Conservation (phyloP, 2,329 filamentous ascomycete species). For the Monosporascus sp. region DNA sequence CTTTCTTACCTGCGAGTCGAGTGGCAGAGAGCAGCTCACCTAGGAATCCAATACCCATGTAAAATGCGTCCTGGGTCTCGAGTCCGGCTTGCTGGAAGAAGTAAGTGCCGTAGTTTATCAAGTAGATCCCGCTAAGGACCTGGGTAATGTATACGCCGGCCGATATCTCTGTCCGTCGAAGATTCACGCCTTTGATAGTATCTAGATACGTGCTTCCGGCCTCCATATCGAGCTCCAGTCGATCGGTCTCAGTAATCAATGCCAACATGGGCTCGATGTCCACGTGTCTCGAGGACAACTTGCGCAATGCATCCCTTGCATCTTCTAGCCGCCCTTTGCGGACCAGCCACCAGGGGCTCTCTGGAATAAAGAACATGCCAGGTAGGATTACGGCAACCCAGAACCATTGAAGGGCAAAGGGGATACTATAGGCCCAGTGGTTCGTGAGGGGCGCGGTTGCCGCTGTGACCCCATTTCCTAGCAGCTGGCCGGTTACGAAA, state of each 20-base stretch:
- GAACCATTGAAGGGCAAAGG: conserved; percentile 46
- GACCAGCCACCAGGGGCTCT: conserved; percentile 47
- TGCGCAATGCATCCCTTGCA: conserved; percentile 33
- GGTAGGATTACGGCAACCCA: conserved; percentile 42
- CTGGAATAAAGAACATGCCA: conserved; percentile 41
- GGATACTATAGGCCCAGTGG: conserved; percentile 46
- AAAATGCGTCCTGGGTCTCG: conserved; percentile 41
- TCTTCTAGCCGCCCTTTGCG: conserved; percentile 36
- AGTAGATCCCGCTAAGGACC: conserved; percentile 58
- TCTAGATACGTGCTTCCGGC: conserved; percentile 45
- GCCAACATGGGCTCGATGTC: conserved; percentile 45
- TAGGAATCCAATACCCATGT: conserved; percentile 48
- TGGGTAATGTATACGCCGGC: conserved; percentile 61
- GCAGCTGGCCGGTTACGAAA: conserved; percentile 57
- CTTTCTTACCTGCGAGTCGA: neutral
- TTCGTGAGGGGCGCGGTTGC: conserved; percentile 33
- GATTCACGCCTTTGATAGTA: conserved; percentile 44
- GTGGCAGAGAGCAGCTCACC: conserved; percentile 20
- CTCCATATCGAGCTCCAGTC: conserved; percentile 47
- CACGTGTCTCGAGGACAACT: conserved; percentile 41
- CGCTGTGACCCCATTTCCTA: conserved; percentile 44
- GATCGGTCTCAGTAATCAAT: conserved; percentile 54
- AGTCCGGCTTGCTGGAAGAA: conserved; percentile 55
- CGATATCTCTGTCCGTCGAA: conserved; percentile 50
- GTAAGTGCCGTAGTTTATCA: conserved; percentile 60